phyloP scores from a whole-genome alignment of 495 filamentous ascomycete genomes.

The Aspergillus egyptiacus region DNA sequence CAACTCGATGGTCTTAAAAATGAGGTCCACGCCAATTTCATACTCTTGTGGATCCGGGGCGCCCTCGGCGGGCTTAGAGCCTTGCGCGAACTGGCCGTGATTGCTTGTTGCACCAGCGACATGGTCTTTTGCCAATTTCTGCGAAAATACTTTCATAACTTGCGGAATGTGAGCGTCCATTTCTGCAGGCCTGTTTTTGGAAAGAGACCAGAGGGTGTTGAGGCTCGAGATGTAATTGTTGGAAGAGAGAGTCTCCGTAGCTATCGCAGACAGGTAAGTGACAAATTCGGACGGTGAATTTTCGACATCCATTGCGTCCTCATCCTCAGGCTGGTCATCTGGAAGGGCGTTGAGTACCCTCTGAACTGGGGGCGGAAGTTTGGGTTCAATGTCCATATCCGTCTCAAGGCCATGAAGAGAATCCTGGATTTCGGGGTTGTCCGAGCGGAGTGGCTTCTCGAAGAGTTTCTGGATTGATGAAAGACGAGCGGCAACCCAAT shows the following conservation, averaged over 20 bases:
- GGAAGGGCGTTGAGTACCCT: slow-evolving; percentile 87
- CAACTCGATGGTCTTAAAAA: slow-evolving; percentile 89
- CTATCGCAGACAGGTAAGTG: slow-evolving; percentile 70
- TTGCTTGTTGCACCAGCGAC: slow-evolving; percentile 58
- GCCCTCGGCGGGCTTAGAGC: slow-evolving; percentile 45
- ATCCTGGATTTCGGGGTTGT: slow-evolving; percentile 86
- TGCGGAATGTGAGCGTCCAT: slow-evolving; percentile 83
- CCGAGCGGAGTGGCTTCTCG: slow-evolving; percentile 81
- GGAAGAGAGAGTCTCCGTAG: slow-evolving; percentile 71
- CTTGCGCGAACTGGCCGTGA: slow-evolving; percentile 30
- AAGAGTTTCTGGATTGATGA: slow-evolving; percentile 75
- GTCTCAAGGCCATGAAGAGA: slow-evolving; percentile 69
- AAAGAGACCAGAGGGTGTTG: slow-evolving; percentile 86
- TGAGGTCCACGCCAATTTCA: slow-evolving; percentile 78
- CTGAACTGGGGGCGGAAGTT: slow-evolving; percentile 59
- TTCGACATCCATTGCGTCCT: slow-evolving; percentile 81
- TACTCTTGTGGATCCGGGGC: slow-evolving; percentile 68
- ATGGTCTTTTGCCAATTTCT: slow-evolving; percentile 91
- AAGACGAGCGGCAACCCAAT: slow-evolving; percentile 79
- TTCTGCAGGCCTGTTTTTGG: slow-evolving; percentile 71
- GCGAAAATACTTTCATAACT: slow-evolving; percentile 88
- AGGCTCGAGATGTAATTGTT: slow-evolving; percentile 78
- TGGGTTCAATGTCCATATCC: slow-evolving; percentile 53
- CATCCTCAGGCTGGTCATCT: slow-evolving; percentile 78
- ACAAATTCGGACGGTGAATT: slow-evolving; percentile 69